Evolutionary conservation across 352 stramenopile genomes (phyloP).

Genomic region (Globisporangium lucens): DNA sequence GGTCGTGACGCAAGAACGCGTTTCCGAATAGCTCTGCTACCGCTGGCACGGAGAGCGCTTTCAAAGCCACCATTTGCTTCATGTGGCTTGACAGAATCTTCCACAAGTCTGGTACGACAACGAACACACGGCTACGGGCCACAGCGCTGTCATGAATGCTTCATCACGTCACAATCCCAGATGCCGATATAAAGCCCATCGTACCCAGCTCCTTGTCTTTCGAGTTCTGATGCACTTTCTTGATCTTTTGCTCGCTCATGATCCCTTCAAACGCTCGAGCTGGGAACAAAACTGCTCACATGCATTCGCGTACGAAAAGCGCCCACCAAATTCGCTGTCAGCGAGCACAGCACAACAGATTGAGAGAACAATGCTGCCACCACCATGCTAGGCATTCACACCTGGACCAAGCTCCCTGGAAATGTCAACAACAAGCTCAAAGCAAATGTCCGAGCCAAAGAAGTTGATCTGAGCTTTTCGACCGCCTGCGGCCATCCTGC

Average conservation of each 20-base stretch:
- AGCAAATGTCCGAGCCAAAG: conserved; percentile 74
- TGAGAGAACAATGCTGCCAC: not conserved
- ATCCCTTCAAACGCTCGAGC: conserved; percentile 75
- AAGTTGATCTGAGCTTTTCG: conserved; percentile 75
- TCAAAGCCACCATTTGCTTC: conserved; percentile 49
- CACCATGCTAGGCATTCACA: conserved; percentile 12
- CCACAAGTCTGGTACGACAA: conserved; percentile 50
- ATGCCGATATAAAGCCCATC: not conserved
- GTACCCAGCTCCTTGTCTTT: conserved; percentile 70
- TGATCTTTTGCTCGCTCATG: conserved; percentile 75
- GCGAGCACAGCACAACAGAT: not conserved
- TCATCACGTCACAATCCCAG: not conserved
- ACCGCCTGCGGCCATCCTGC: conserved; percentile 62
- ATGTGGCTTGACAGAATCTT: conserved; percentile 56
- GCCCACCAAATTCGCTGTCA: not conserved
- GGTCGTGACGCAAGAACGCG: conserved; percentile 57
- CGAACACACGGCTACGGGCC: not conserved
- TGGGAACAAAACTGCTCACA: conserved; percentile 57
- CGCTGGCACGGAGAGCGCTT: conserved; percentile 30
- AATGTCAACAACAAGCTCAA: conserved; percentile 68
- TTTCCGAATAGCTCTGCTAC: conserved; percentile 47
- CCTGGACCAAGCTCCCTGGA: conserved; percentile 54
- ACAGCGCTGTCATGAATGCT: not conserved
- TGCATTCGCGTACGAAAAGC: not conserved
- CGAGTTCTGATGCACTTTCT: conserved; percentile 67